Evolutionary conservation across 2,329 filamentous ascomycete genomes (phyloP), one percentile per base, ranked within the genome.

Genomic region (Aphanocladium album): DNA sequence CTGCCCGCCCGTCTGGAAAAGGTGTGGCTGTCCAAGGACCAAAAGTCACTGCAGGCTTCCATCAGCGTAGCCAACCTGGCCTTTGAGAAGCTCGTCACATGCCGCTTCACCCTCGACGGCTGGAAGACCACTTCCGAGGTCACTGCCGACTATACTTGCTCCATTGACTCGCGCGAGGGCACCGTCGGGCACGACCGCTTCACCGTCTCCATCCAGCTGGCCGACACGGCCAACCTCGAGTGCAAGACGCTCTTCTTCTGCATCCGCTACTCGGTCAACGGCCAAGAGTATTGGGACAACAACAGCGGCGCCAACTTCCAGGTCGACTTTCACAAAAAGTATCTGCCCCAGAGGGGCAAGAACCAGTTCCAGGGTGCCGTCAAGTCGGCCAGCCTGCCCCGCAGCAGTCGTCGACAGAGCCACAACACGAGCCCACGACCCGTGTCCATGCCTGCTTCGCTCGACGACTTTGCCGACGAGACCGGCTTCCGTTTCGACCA

Each of bases 81-180:
- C 0, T 99, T 96, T 76, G 84, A 93, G 58, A 99, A 99, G 76
- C 75, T 81, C 6, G 91, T 99, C 58, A 86, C 89, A n/a, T 93
- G 91, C 73, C 87, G 95, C 55, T 99, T 99, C 74, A 99, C 95
- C 0, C 83, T 97, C 51, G 95, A 99, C 74, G 95, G 96, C 77
- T 99, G 95, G 95, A 96, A 96, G 81, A 99, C 95, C 0, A 96
- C 93, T 0, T 99, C 95, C 0, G 95, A 99, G 72, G 89, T 98
- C 1, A 82, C 83, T 41, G 93, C 91, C n/a, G 92, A 97, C 68
- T 99, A 85, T 77, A 88, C 87, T 72, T 85, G 90, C 63, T 90
- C 95, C 75, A 83, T 93, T 50, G 85, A 86, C 47, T 85, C 85
- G 30, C 84, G 84, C 66, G 84, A 89, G 46, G 79, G 78, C 3